These are phyloP conservation scores for Kodamaea kakaduensis DNA, from an alignment of 805 yeast species.

Conservation along the genomic window DNA sequence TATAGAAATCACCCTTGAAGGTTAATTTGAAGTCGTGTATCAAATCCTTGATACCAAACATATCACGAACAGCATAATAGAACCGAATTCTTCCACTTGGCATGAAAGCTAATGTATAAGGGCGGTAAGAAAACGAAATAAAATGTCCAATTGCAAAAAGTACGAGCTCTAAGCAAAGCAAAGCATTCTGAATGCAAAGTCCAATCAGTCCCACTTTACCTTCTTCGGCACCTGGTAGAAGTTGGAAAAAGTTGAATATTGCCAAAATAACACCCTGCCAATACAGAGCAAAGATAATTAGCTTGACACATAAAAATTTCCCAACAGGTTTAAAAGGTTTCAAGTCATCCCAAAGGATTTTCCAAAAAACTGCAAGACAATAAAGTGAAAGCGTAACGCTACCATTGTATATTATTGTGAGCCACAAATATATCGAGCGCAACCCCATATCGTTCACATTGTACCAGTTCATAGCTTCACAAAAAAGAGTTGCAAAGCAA, in stretches of 20 bases:
- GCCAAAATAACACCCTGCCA: constrained; percentile 84
- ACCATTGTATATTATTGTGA: constrained; percentile 67
- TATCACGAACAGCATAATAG: constrained; percentile 66
- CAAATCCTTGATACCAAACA: constrained; percentile 73
- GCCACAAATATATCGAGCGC: constrained; percentile 55
- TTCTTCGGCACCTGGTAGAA: constrained; percentile 32
- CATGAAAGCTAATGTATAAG: constrained; percentile 56
- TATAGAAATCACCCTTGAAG: constrained; percentile 63
- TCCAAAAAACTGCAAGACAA: constrained; percentile 88
- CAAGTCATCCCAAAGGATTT: constrained; percentile 74
- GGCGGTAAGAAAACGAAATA: constrained; percentile 74
- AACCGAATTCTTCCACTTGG: constrained; percentile 68
- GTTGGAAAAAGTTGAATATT: constrained; percentile 46
- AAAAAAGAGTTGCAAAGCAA: constrained; percentile 49
- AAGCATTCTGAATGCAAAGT: constrained; percentile 66
- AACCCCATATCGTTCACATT: constrained; percentile 47
- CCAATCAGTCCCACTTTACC: constrained; percentile 34
- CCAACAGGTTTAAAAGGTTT: constrained; percentile 83
- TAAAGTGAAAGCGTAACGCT: constrained; percentile 81
- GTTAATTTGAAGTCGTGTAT: constrained; percentile 73
- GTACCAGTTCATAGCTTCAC: constrained; percentile 48
- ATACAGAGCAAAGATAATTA: constrained; percentile 94
- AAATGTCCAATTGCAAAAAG: constrained; percentile 88
- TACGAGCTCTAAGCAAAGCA: constrained; percentile 78
- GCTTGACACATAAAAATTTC: constrained; percentile 86